These are phyloP conservation scores for Flaveria floridana DNA, from an alignment of 140 eudicot genomes.

Conservation along the genomic window DNA sequence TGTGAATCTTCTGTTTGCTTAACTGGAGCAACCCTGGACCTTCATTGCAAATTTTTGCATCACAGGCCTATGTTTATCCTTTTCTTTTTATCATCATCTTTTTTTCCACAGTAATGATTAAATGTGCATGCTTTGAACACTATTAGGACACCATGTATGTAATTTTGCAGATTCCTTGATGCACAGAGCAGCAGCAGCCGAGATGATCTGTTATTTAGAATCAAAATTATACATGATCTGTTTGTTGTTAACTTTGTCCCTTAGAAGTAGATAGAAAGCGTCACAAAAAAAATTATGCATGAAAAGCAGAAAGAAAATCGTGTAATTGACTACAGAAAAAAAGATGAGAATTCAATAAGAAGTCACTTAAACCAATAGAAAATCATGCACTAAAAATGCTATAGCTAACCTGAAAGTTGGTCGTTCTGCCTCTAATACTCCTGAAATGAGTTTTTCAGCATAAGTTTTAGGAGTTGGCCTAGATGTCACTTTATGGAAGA, in stretches of 20 bases:
- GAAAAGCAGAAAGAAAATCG: no score
- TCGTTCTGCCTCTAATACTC: constrained; percentile 87
- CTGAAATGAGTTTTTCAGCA: constrained; percentile 70
- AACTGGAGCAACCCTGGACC: background rate
- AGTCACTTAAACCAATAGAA: background rate
- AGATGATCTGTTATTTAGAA: no score
- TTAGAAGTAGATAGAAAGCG: no score
- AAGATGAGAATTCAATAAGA: constrained; percentile 3
- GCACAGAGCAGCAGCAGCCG: no score
- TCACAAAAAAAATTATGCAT: no score
- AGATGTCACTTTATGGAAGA: constrained; percentile 75
- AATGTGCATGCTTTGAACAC: no score
- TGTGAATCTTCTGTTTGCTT: background rate
- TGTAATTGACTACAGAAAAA: constrained; percentile 60
- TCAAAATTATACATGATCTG: no score
- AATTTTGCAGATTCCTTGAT: no score
- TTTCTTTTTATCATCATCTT: no score
- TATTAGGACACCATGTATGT: no score
- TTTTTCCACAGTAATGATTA: no score
- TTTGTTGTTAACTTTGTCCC: no score
- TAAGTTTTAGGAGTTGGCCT: constrained; percentile 74
- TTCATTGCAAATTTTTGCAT: background rate
- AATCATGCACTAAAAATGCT: constrained; percentile 1
- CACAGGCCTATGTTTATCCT: background rate
- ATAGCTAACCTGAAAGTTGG: constrained; percentile 66